Conservation (phyloP, 2,329 filamentous ascomycete genomes). For the Berkeleyomyces rouxiae region DNA sequence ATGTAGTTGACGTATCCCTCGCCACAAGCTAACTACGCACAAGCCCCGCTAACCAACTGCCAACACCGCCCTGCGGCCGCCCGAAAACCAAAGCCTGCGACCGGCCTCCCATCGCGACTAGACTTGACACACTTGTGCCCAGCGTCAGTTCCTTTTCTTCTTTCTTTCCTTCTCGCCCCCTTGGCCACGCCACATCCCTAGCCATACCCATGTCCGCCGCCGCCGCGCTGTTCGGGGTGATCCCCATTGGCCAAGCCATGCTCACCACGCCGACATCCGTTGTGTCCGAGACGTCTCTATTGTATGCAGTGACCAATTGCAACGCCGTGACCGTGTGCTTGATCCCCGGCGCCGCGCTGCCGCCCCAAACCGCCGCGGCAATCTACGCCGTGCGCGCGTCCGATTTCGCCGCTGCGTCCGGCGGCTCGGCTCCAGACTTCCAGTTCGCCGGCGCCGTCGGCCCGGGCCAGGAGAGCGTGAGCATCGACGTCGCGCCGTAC, state of each 20-base stretch:
- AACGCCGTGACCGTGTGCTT: slow-evolving; percentile 74
- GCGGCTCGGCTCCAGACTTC: slow-evolving; percentile 41
- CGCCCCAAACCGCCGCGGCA: slow-evolving; percentile 61
- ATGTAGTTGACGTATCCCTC: too few species aligned
- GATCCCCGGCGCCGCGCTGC: slow-evolving; percentile 59
- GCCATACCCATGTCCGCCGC: slow-evolving; percentile 24
- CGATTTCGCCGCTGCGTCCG: slow-evolving; percentile 24
- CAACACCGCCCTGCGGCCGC: too few species aligned
- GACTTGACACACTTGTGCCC: not conserved
- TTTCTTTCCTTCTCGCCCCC: not conserved
- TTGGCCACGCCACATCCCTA: not conserved
- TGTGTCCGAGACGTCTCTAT: slow-evolving; percentile 38
- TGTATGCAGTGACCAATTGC: slow-evolving; percentile 36
- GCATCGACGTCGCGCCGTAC: slow-evolving; percentile 52
- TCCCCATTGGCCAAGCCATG: slow-evolving; percentile 43
- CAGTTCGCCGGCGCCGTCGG: slow-evolving; percentile 78
- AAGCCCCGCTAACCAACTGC: too few species aligned
- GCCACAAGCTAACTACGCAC: too few species aligned
- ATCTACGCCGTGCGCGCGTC: slow-evolving; percentile 59
- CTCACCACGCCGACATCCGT: slow-evolving; percentile 37
- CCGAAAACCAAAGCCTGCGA: too few species aligned
- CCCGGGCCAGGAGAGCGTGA: slow-evolving; percentile 76
- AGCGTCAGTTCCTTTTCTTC: not conserved
- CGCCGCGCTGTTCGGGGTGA: slow-evolving; percentile 37
- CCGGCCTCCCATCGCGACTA: not conserved